Evolutionary conservation across 139 green algal genomes (phyloP).

Genomic region (Diplosphaera chodatii): DNA sequence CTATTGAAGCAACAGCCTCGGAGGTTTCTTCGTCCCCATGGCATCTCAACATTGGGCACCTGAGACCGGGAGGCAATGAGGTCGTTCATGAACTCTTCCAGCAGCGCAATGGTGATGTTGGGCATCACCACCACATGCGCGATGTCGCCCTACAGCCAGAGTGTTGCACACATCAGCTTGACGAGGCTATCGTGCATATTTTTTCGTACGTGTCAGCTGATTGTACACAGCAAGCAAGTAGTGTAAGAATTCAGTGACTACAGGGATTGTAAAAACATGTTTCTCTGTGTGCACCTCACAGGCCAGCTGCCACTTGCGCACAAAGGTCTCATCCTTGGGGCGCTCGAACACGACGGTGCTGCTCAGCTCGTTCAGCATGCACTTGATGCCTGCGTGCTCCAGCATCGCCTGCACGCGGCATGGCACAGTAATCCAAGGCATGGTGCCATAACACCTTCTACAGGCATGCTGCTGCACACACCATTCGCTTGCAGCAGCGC

Average conservation of each 20-base stretch:
- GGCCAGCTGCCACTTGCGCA: constrained; percentile 94
- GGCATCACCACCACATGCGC: constrained; percentile 98
- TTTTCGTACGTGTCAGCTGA: too few relatives aligned
- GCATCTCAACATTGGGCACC: too few relatives aligned
- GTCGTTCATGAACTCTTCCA: constrained; percentile 84
- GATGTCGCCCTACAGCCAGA: constrained; percentile 70
- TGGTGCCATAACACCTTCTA: too few relatives aligned
- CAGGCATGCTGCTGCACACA: too few relatives aligned
- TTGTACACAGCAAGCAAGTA: too few relatives aligned
- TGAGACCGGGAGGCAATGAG: constrained; percentile 45
- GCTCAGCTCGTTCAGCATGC: constrained; percentile 90
- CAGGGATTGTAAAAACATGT: too few relatives aligned
- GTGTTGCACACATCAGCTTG: too few relatives aligned
- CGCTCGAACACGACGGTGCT: constrained; percentile 93
- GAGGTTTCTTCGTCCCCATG: too few relatives aligned
- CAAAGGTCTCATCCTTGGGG: constrained; percentile 74
- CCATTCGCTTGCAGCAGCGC: too few relatives aligned
- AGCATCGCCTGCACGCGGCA: constrained; percentile 52
- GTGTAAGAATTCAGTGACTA: too few relatives aligned
- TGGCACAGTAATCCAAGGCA: constrained; percentile 1
- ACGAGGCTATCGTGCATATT: too few relatives aligned
- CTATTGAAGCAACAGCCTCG: too few relatives aligned
- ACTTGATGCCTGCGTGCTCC: constrained; percentile 58
- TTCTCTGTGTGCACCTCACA: constrained; percentile 49
- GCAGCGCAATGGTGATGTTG: constrained; percentile 85